Evolutionary conservation across 2,329 filamentous ascomycete genomes (phyloP).

Genomic region (Ceratocystis colombiana): DNA sequence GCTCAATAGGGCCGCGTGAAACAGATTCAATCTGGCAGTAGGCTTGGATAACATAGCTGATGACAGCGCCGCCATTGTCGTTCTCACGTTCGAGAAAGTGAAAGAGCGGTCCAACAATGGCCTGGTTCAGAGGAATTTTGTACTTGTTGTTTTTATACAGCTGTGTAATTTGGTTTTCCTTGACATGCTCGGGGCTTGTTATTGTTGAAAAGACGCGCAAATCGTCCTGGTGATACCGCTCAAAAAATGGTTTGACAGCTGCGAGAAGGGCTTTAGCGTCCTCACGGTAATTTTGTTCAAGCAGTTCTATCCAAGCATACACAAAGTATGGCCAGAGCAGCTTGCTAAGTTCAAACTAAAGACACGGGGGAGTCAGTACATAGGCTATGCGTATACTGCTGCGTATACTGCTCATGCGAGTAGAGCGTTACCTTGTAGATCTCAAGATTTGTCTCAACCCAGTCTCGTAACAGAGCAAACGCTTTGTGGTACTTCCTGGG

Average conservation of each 20-base stretch:
- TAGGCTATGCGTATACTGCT: background rate
- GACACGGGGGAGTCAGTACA: conserved; percentile 25
- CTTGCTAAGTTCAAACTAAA: conserved; percentile 71
- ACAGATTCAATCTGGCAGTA: conserved; percentile 51
- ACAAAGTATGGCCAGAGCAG: conserved; percentile 90
- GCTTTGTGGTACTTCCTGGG: conserved; percentile 70
- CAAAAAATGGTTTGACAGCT: conserved; percentile 57
- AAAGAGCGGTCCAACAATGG: conserved; percentile 71
- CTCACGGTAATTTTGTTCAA: conserved; percentile 58
- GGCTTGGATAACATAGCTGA: conserved; percentile 60
- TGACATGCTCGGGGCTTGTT: conserved; percentile 64
- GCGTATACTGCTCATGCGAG: background rate
- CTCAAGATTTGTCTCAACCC: conserved; percentile 86
- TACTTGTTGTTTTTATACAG: conserved; percentile 83
- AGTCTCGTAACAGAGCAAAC: conserved; percentile 63
- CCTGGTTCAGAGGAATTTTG: conserved; percentile 75
- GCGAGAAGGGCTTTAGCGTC: conserved; percentile 67
- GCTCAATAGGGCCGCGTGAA: conserved; percentile 52
- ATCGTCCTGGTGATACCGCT: conserved; percentile 69
- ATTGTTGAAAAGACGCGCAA: conserved; percentile 64
- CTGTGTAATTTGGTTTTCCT: conserved; percentile 65
- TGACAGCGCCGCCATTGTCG: conserved; percentile 66
- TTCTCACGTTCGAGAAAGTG: conserved; percentile 83
- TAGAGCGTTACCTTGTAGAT: conserved; percentile 67
- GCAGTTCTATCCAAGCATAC: conserved; percentile 77